Evolutionary conservation across 441 rosid genomes (phyloP), one percentile per base, ranked within the genome.

Genomic region (Hura crepitans): DNA sequence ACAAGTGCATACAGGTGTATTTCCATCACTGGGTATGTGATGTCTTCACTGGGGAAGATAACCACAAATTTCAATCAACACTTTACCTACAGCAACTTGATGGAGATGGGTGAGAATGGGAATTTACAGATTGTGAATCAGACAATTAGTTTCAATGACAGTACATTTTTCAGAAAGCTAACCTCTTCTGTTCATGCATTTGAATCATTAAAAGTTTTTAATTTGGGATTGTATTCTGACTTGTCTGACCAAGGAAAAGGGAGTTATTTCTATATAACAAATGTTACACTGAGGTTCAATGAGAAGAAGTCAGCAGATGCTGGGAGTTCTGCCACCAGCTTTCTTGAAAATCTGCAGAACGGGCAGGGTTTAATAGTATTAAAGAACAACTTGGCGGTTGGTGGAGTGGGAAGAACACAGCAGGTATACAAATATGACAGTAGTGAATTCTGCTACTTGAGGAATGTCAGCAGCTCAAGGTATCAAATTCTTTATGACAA

Each of bases 381-480:
- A 59, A 80, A 83, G 81, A 46, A 89, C 74, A 54, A 80, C 69
- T 73, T 79, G 74, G 89, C 84, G 68, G 30, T 56, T 17, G 76
- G 77, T 67, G 96, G 90, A 42, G 55, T 83, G 54, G 93, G 85
- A 61, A 85, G 86, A 33, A 92, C 94, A 17, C 84, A 83, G 74
- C 89, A 92, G 74, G 80, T 73, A 5, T 92, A 86, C 79, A 68
- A 74, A 50, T 90, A 81, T 60, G 68, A 69, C 25, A 85, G 87
- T 62, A 30, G 68, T 39, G 70, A 77, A 3, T 76, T 49, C 47
- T 94, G 99, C 80, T 94, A 86, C 80, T 86, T 76, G 11, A 85
- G 97, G 82, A 89, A 90, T 66, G 49, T 94, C 23, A 89, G 97
- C 78, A 89, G 92, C 84, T 81, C 80, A 33, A 92, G 92, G 83